Conservation (phyloP, 331 rosid species). For the Malus hybrid region DNA sequence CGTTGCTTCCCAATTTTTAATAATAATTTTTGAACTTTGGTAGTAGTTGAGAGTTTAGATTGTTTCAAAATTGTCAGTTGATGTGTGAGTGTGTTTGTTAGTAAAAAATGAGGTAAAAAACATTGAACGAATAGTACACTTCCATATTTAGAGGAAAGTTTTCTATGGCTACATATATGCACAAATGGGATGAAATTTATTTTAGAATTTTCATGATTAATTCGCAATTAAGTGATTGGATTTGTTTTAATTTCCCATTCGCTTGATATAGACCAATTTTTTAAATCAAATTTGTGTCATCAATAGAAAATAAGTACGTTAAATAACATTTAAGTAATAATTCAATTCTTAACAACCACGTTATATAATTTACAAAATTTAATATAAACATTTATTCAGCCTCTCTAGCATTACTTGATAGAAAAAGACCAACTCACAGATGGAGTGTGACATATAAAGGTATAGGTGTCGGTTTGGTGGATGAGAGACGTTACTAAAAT, state of each 20-base stretch:
- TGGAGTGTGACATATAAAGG: neutral
- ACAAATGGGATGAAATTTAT: neutral
- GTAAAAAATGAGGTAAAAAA: neutral
- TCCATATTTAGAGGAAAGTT: neutral
- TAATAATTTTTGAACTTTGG: neutral
- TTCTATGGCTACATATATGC: neutral
- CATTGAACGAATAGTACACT: neutral
- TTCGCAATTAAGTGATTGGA: neutral
- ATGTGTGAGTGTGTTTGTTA: neutral
- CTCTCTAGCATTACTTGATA: accelerated
- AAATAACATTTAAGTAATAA: too few relatives aligned
- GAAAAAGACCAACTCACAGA: neutral
- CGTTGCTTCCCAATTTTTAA: neutral
- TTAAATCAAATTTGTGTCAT: too few relatives aligned
- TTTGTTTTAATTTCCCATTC: neutral
- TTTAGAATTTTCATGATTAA: neutral
- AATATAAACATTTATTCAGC: too few relatives aligned
- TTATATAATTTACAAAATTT: too few relatives aligned
- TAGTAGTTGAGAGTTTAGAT: neutral
- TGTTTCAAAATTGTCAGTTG: neutral
- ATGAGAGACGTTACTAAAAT: neutral
- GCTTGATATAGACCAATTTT: neutral
- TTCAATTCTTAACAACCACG: accelerated
- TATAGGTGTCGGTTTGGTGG: neutral
- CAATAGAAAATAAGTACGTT: too few relatives aligned